Percentiles rank a stretch among this genome's conserved stretches.
Conservation (phyloP, 805 yeast genomes). For the Ogataea methylovora region DNA sequence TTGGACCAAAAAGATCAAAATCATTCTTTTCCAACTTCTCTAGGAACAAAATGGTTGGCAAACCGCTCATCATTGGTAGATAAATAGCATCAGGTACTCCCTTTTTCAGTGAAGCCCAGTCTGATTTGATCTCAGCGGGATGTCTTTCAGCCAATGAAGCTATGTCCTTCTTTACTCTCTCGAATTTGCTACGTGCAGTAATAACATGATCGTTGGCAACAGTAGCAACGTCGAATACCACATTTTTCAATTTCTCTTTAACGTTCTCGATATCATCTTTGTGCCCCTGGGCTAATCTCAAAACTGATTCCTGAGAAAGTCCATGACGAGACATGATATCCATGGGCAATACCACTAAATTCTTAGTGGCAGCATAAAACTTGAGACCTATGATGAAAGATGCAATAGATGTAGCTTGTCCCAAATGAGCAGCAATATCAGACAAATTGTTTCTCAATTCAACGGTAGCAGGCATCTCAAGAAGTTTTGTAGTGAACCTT, state of each 20-base stretch:
- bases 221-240: conserved; percentile 62
- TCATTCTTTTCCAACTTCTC: conserved; percentile 52
- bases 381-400: conserved; percentile 52
- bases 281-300: conserved; percentile 34
- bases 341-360: conserved; percentile 53
- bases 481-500: conserved; percentile 29
- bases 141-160: conserved; percentile 15
- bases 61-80: conserved; percentile 59
- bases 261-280: conserved; percentile 14
- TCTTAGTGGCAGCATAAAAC: conserved; percentile 45
- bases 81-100: conserved; percentile 56
- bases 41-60: conserved; percentile 60
- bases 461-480: conserved; percentile 33
- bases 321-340: conserved; percentile 46
- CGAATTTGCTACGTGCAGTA: conserved; percentile 54
- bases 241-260: conserved; percentile 38
- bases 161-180: conserved; percentile 23
- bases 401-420: conserved; percentile 72
- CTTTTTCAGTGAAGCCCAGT: conserved; percentile 30
- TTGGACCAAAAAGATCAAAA: conserved; percentile 49
- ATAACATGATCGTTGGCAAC: conserved; percentile 75
- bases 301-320: conserved; percentile 57
- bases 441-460: conserved; percentile 28
- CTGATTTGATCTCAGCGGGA: conserved; percentile 11
- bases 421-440: conserved; percentile 71